Evolutionary conservation across 768 basidiomycete species (phyloP), one percentile per base, ranked within the genome.

Genomic region (Lyophyllum decastes): DNA sequence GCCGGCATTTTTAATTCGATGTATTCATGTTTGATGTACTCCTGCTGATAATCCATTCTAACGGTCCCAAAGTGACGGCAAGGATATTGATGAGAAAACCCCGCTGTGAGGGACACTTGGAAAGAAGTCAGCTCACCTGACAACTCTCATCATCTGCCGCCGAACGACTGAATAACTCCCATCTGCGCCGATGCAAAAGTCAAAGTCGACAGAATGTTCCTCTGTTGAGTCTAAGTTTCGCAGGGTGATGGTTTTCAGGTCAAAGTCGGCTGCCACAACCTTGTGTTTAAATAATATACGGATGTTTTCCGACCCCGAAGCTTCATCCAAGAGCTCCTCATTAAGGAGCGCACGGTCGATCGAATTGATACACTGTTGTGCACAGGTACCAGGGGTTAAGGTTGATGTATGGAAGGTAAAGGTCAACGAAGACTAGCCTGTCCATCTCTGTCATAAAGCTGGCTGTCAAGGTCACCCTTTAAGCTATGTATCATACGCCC

Each of bases 1-100:
- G 95, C 84, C 68, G 94, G 94, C 85, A 99, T 94, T 78, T 89
- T 92, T 58, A 98, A 83, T 79, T 99, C 96, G 68, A 98, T 81
- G 75, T 98, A 99, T 71, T 95, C 94, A 68, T 98, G 93, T 55
- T 86, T 88, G 69, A 98, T 94, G 76, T 96, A 98, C 72, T 90
- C 88, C 74, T 98, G 96, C 68, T 89, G 86, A 76, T 89, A 97
- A 78, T 96, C 84, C 89, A 97, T 94, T 73, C 96, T 97, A 70
- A 61, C 65, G 62, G 57, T 21, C 34, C 3, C 41, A 58, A 62
- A 45, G 27, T 45, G 52, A 67, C 61, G 59, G 68, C 64, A 70
- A 59, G 67, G 66, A 66, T 64, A 65, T 72, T 63, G 63, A 68
- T 69, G 65, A 69, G 66, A 73, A 70, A 63, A 56, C 34, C 54